Conservation (phyloP, 768 basidiomycete species). For the Multifurca ochricompacta region DNA sequence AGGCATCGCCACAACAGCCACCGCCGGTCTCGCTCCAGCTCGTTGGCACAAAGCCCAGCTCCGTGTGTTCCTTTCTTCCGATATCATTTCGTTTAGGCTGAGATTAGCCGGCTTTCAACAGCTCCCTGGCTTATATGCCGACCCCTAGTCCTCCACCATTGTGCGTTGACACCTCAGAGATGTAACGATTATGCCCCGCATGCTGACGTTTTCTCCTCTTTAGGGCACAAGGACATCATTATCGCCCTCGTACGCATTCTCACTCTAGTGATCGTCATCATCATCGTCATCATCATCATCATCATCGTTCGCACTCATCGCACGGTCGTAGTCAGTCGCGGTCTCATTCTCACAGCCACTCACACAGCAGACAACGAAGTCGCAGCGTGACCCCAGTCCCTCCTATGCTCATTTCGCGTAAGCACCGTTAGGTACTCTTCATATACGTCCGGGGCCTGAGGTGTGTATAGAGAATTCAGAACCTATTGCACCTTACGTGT, state of each 20-base stretch:
- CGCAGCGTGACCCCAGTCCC: background rate
- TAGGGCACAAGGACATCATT: conserved; percentile 18
- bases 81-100: background rate
- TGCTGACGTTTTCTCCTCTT: background rate
- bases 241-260: conserved; percentile 22
- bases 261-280: conserved; percentile 6
- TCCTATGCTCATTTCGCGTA: conserved; percentile 5
- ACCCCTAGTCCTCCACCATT: background rate
- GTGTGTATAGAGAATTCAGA: conserved; percentile 5
- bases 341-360: conserved; percentile 6
- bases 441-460: background rate
- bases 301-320: background rate
- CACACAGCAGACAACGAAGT: conserved; percentile 7
- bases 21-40: background rate
- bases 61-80: background rate
- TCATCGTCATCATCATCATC: background rate
- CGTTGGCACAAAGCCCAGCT: conserved; percentile 3
- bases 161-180: background rate
- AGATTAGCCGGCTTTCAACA: background rate
- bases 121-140: background rate
- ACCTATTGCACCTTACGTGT: background rate
- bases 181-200: background rate
- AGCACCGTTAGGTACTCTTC: background rate
- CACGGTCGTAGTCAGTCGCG: background rate
- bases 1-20: background rate